Conservation (phyloP, 768 basidiomycete species). For the Macrolepiota fuliginosa region DNA sequence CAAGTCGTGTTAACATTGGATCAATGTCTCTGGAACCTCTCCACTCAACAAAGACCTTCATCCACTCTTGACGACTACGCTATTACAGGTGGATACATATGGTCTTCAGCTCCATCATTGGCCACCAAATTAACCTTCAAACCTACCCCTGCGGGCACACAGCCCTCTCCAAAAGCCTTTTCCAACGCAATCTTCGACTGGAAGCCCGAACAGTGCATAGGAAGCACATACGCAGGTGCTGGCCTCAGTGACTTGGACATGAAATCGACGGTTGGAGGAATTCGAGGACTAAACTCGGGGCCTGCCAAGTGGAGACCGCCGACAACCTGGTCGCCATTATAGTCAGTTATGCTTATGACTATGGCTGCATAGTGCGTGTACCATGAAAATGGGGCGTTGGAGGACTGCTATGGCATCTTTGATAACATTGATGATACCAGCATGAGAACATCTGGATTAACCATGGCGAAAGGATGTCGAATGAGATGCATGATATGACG, state of each 20-base stretch:
- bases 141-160: constrained; percentile 78
- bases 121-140: constrained; percentile 59
- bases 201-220: constrained; percentile 87
- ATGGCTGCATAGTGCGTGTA: constrained; percentile 20
- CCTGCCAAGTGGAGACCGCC: constrained; percentile 85
- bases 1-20: not conserved
- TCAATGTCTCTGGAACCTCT: not conserved
- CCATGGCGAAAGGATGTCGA: not conserved
- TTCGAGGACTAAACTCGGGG: constrained; percentile 59
- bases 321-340: constrained; percentile 46
- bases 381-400: constrained; percentile 75
- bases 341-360: not conserved
- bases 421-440: constrained; percentile 83
- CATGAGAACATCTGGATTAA: constrained; percentile 50
- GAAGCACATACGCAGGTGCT: constrained; percentile 67
- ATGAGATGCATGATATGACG: not conserved
- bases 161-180: constrained; percentile 66
- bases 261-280: constrained; percentile 70
- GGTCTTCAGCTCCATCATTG: constrained; percentile 38
- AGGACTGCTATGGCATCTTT: constrained; percentile 65
- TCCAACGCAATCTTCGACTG: constrained; percentile 71
- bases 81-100: constrained; percentile 24
- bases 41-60: too few species aligned
- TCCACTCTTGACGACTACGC: not conserved
- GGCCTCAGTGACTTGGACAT: constrained; percentile 59